Percentiles rank a stretch among this genome's conserved stretches.
These are phyloP conservation scores for Adenanthera pavonina DNA, from an alignment of 306 rosid genomes.

Conservation along the genomic window DNA sequence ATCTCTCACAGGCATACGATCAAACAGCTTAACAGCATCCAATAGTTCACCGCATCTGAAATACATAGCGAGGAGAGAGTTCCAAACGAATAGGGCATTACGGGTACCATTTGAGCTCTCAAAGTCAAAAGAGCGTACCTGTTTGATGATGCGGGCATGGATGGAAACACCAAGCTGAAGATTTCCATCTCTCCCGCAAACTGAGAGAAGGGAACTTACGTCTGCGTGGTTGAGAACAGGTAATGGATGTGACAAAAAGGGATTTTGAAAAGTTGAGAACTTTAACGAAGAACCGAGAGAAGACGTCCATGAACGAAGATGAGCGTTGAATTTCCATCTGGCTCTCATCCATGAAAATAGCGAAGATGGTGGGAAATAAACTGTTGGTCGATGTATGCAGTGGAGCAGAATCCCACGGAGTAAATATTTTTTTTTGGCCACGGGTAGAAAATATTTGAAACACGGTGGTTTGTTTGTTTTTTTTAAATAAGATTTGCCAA, in stretches of 20 bases:
- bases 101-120: slow-evolving; percentile 29
- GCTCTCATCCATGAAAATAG: slow-evolving; percentile 77
- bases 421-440: neutral
- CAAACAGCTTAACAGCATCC: slow-evolving; percentile 67
- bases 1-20: slow-evolving; percentile 64
- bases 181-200: slow-evolving; percentile 60
- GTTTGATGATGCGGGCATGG: slow-evolving; percentile 74
- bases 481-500: no score
- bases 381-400: neutral
- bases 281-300: slow-evolving; percentile 49
- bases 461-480: neutral
- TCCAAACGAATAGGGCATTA: slow-evolving; percentile 64
- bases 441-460: neutral
- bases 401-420: neutral
- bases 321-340: slow-evolving; percentile 57
- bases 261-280: slow-evolving; percentile 39
- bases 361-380: neutral
- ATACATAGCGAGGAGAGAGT: slow-evolving; percentile 72
- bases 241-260: slow-evolving; percentile 46
- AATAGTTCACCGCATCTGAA: slow-evolving; percentile 48
- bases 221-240: slow-evolving; percentile 59
- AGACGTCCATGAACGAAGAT: slow-evolving; percentile 49
- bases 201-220: slow-evolving; percentile 54
- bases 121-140: slow-evolving; percentile 36
- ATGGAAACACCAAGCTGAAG: slow-evolving; percentile 74